Percentiles rank a stretch among this genome's conserved stretches.
phyloP scores from a whole-genome alignment of 2,329 filamentous ascomycete genomes.

The Gaeumannomyces sp. region DNA sequence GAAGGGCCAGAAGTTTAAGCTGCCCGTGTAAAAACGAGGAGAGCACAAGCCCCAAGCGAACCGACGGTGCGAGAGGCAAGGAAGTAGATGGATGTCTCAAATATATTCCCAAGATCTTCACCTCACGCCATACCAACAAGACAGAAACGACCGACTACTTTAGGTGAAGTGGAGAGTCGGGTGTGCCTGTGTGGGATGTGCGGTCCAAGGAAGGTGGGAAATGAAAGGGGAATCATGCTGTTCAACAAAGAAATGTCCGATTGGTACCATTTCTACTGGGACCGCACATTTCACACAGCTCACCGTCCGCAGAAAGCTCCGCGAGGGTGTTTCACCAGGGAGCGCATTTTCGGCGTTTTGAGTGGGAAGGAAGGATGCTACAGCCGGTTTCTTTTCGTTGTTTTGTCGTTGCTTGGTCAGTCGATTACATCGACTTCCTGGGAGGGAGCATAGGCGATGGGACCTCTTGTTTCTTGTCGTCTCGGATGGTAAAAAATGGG shows the following conservation, averaged over 20 bases:
- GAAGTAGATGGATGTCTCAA: neutral
- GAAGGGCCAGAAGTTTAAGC: slow-evolving; percentile 82
- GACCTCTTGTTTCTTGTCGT: neutral
- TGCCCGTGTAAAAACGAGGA: slow-evolving; percentile 57
- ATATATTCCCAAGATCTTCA: neutral
- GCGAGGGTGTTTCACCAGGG: neutral
- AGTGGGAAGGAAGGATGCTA: neutral
- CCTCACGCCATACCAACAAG: neutral
- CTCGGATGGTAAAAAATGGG: neutral
- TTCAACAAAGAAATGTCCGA: neutral
- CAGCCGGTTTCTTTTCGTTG: neutral
- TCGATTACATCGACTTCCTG: neutral
- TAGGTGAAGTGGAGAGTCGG: neutral
- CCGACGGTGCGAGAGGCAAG: neutral
- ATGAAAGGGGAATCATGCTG: neutral
- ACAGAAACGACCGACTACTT: neutral
- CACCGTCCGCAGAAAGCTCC: neutral
- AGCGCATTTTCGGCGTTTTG: neutral
- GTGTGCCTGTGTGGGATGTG: neutral
- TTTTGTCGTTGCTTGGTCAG: neutral
- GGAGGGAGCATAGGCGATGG: neutral
- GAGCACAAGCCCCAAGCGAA: neutral
- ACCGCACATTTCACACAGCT: neutral
- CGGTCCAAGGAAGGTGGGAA: neutral
- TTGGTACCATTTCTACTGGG: neutral